A percentile compares a stretch with the other conserved stretches of the same genome.
Conservation (phyloP, 2,329 filamentous ascomycete species). For the Ophiostoma populinum region DNA sequence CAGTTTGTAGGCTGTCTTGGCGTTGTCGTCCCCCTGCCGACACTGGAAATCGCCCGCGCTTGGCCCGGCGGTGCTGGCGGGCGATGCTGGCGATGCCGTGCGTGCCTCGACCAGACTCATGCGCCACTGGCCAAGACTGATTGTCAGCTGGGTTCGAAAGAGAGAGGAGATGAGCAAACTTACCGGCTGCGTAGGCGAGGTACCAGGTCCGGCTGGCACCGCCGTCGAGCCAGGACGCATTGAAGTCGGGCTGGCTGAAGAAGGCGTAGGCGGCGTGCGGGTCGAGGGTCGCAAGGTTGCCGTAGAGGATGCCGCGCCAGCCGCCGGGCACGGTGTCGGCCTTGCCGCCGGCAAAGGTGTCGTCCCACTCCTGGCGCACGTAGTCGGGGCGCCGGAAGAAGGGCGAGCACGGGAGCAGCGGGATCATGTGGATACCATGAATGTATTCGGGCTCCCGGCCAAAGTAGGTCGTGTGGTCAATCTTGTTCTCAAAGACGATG, state of each 20-base stretch:
- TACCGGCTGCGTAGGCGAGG: conserved; percentile 59
- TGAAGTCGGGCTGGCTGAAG: conserved; percentile 50
- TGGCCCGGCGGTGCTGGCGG: no score
- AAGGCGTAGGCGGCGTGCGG: conserved; percentile 54
- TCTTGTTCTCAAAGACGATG: conserved; percentile 84
- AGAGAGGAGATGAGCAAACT: conserved; percentile 19
- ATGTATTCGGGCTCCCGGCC: conserved; percentile 56
- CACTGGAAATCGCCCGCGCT: no score
- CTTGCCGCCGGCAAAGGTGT: conserved; percentile 56
- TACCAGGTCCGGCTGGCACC: conserved; percentile 79
- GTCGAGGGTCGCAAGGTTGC: conserved; percentile 65
- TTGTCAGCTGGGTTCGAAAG: no score
- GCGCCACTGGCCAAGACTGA: neutral
- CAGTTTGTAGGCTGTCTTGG: no score
- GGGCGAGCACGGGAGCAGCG: conserved; percentile 49
- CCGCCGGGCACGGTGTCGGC: conserved; percentile 50
- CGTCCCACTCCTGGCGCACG: conserved; percentile 67
- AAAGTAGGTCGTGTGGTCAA: conserved; percentile 86
- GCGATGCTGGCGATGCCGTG: no score
- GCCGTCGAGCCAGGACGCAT: conserved; percentile 56
- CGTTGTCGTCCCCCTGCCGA: no score
- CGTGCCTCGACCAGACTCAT: no score
- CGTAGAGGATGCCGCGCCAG: conserved; percentile 75
- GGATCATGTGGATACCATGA: conserved; percentile 69
- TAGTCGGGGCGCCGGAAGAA: conserved; percentile 52